phyloP scores from a whole-genome alignment of 2,329 filamentous ascomycete genomes.

The Diaporthe capsici region DNA sequence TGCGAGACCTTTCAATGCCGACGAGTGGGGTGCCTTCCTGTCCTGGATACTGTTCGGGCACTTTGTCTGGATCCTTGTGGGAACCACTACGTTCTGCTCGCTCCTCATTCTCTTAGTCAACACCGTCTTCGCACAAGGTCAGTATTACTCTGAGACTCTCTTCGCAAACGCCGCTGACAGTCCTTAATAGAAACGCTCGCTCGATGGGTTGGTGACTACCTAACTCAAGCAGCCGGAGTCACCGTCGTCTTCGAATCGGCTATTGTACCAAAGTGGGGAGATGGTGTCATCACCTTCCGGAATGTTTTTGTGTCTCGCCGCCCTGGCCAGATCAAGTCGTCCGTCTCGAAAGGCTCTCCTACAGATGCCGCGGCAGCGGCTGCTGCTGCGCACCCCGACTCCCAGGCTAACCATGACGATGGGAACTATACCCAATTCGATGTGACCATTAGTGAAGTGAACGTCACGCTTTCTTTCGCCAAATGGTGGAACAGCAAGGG shows the following conservation, averaged over 20 bases:
- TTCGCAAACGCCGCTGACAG: slow-evolving; percentile 34
- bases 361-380: slow-evolving; percentile 88
- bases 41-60: slow-evolving; percentile 97
- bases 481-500: slow-evolving; percentile 99
- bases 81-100: slow-evolving; percentile 97
- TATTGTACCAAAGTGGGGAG: slow-evolving; percentile 95
- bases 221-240: slow-evolving; percentile 92
- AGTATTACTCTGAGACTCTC: slow-evolving; percentile 44
- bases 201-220: slow-evolving; percentile 93
- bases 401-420: slow-evolving; percentile 76
- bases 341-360: slow-evolving; percentile 93
- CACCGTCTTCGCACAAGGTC: slow-evolving; percentile 94
- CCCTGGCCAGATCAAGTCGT: slow-evolving; percentile 84
- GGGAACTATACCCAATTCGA: slow-evolving; percentile 99
- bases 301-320: slow-evolving; percentile 96
- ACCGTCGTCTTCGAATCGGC: slow-evolving; percentile 98
- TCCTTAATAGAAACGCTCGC: slow-evolving; percentile 82
- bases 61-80: slow-evolving; percentile 94
- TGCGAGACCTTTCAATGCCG: slow-evolving; percentile 92
- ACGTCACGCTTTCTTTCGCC: slow-evolving; percentile 96
- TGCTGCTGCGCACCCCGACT: slow-evolving; percentile 63
- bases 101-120: slow-evolving; percentile 92
- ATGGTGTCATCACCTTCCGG: slow-evolving; percentile 95
- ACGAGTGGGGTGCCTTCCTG: slow-evolving; percentile 95
- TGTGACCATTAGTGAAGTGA: slow-evolving; percentile 92